Evolutionary conservation across 2,329 filamentous ascomycete species (phyloP), one percentile per base, ranked within the genome.

Genomic region (Nannizziopsis arthrosporioides): DNA sequence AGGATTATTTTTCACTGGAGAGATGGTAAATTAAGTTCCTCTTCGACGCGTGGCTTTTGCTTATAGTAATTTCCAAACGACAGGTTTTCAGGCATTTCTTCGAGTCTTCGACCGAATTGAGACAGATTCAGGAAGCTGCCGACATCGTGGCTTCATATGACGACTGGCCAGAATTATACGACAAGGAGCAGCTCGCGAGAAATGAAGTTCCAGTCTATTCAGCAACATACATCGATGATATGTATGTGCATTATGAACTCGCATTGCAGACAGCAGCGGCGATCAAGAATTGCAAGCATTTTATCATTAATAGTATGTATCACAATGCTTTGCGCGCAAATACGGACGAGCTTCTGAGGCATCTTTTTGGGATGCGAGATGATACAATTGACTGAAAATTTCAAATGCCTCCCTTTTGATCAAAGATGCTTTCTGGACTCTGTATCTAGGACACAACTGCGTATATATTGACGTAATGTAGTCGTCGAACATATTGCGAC

Each of bases 181-280:
- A 94, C 59, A 71, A 78, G 53, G 75, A 77, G 46, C 82, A 85
- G 63, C 71, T 95, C 42, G 75, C 73, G 14, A 76, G 74, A 57
- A 95, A 95, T 58, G 73, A 81, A 50, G 85, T 95, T 0, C 89
- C 90, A 0, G 80, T 94, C 0, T 95, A 92, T 59, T 84, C 88
- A 1, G 86, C 85, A 0, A 83, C 80, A 1, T 96, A 84, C 57
- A 64, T 86, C 3, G 83, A 94, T 53, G 88, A 94, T 61, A 92
- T 95, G 85, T 95, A 93, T 59, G 89, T 96, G 27, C 84, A 93
- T 59, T 84, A 78, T 56, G 78, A 78, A 5, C 69, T 88, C 47
- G 83, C 85, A 7, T 74, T 77, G 57, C 78, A 84, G 56, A 93
- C 87, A 12, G 86, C 85, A 8, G 69, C 69, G 36, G 76, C 81